Conservation (phyloP, 331 rosid genomes). For the Acacia concinna region DNA sequence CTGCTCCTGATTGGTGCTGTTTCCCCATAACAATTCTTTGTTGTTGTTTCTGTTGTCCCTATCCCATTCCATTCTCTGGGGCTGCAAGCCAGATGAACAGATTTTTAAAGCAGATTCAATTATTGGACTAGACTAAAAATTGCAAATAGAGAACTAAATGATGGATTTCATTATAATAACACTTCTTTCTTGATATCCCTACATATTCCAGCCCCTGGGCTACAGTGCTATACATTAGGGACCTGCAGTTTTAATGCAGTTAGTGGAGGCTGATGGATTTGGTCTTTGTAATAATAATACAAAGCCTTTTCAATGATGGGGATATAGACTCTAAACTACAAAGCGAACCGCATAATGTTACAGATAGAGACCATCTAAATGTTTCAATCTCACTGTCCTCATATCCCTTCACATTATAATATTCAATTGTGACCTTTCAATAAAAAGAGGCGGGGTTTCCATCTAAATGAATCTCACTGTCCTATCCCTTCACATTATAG, state of each 20-base stretch:
- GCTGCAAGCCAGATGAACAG: constrained; percentile 43
- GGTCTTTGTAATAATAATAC: background rate
- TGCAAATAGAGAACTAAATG: background rate
- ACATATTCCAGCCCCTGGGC: background rate
- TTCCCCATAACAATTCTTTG: constrained; percentile 85
- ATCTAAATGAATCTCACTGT: background rate
- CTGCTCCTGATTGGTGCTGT: constrained; percentile 57
- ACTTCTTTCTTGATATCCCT: background rate
- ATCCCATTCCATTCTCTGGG: constrained; percentile 69
- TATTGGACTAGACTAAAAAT: background rate
- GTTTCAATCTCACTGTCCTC: background rate
- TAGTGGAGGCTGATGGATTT: background rate
- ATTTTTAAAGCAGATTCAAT: background rate
- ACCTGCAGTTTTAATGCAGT: background rate
- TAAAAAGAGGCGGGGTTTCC: background rate
- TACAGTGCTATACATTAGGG: background rate
- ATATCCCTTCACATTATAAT: background rate
- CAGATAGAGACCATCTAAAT: background rate
- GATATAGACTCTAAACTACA: constrained; percentile 7
- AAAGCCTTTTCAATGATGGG: background rate
- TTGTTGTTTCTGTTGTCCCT: constrained; percentile 35
- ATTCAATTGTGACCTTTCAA: background rate
- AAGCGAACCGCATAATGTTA: background rate
- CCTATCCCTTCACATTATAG: background rate
- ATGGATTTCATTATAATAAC: background rate